These are phyloP conservation scores for Pestalotiopsis fici DNA, from an alignment of 2,329 filamentous ascomycete genomes.

Conservation along the genomic window DNA sequence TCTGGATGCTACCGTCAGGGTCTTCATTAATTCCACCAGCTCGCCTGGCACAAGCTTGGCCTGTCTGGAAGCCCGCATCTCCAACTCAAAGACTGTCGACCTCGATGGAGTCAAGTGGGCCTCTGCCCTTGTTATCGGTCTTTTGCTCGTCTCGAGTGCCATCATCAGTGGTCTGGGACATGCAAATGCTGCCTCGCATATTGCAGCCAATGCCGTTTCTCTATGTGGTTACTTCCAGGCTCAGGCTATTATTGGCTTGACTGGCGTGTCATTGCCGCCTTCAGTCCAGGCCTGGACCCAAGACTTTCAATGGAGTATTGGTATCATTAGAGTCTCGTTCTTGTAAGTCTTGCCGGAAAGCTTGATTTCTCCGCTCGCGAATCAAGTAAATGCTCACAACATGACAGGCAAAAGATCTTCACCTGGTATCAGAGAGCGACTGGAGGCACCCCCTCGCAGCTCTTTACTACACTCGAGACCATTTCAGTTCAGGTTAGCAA, in stretches of 20 bases:
- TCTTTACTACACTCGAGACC: slow-evolving; percentile 72
- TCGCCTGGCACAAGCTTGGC: slow-evolving; percentile 64
- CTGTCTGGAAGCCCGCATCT: slow-evolving; percentile 84
- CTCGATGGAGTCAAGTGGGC: slow-evolving; percentile 87
- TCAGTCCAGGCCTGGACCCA: slow-evolving; percentile 93
- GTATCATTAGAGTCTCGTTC: slow-evolving; percentile 85
- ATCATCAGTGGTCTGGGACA: slow-evolving; percentile 89
- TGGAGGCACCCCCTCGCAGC: slow-evolving; percentile 78
- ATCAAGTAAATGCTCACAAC: not conserved
- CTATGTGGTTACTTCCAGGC: slow-evolving; percentile 94
- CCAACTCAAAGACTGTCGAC: slow-evolving; percentile 91
- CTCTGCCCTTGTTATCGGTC: slow-evolving; percentile 82
- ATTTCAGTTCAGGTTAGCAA: slow-evolving; percentile 85
- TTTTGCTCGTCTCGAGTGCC: slow-evolving; percentile 82
- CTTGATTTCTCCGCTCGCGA: not conserved
- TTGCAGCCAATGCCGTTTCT: slow-evolving; percentile 91
- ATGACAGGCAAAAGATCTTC: slow-evolving; percentile 66
- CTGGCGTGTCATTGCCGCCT: slow-evolving; percentile 77
- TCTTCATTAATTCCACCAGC: slow-evolving; percentile 75
- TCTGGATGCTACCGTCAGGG: slow-evolving; percentile 80
- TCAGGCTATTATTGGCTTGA: slow-evolving; percentile 88
- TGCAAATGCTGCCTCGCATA: slow-evolving; percentile 90
- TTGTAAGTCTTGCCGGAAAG: slow-evolving; percentile 14
- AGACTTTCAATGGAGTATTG: slow-evolving; percentile 98
- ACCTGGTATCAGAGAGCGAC: slow-evolving; percentile 97